Conservation (phyloP, 352 stramenopile genomes). For the Globisporangium polare region DNA sequence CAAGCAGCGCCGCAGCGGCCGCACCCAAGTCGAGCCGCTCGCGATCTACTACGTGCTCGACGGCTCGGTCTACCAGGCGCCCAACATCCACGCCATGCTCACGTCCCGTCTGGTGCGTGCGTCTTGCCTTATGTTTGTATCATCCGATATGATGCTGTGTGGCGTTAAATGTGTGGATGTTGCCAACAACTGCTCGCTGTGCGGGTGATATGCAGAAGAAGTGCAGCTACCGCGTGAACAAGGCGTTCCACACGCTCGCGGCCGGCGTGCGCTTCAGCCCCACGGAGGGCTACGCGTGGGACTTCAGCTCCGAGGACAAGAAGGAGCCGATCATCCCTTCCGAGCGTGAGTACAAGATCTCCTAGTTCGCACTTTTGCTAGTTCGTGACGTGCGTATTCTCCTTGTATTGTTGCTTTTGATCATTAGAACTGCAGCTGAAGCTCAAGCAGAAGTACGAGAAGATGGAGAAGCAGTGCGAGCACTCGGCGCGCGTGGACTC, state of each 20-base stretch:
- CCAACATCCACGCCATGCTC: constrained; percentile 88
- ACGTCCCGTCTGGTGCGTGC: constrained; percentile 81
- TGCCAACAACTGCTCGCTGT: background rate
- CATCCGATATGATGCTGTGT: background rate
- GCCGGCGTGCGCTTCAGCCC: constrained; percentile 80
- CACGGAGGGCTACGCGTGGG: constrained; percentile 83
- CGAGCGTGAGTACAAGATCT: constrained; percentile 52
- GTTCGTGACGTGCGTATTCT: background rate
- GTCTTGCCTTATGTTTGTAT: constrained; percentile 5
- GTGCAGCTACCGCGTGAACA: constrained; percentile 83
- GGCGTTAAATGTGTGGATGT: background rate
- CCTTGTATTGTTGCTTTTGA: background rate
- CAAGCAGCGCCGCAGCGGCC: constrained; percentile 77
- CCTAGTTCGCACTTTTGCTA: background rate
- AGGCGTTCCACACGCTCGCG: constrained; percentile 72
- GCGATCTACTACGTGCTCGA: constrained; percentile 89
- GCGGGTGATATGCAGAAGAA: constrained; percentile 53
- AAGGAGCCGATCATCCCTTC: constrained; percentile 82
- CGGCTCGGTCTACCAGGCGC: constrained; percentile 82
- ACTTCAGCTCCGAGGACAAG: constrained; percentile 85
- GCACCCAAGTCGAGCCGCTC: constrained; percentile 75
- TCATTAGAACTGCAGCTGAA: constrained; percentile 72
- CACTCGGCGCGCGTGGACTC: constrained; percentile 78
- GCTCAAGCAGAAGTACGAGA: constrained; percentile 86
- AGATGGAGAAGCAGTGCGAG: constrained; percentile 84